Base-by-base conservation (phyloP, 2,329 filamentous ascomycete species). In the Lasiodiplodia theobromae region DNA sequence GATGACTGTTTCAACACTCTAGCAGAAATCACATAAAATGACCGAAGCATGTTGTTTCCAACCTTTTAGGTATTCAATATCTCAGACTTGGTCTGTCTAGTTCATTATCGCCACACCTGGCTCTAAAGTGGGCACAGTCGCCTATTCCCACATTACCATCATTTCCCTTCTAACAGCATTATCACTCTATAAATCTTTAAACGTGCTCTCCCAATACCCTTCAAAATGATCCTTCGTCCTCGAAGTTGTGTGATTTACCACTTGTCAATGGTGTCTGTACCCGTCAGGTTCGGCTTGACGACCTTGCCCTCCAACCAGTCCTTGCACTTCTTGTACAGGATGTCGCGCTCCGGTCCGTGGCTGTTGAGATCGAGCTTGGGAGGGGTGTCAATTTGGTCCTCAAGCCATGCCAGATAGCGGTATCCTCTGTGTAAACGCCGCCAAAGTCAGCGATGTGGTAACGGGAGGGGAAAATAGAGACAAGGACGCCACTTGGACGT, bases 251-350 rank as follows among this genome's bases (percentile, higher is more conserved):
- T n/a, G 21, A n/a, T 64, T 64, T 52, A 64, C 60, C 60, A 71
- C 12, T 28, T 63, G 8, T 69, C 53, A 52, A 69, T 69, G n/a
- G 63, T 68, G 25, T 71, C 70, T 2, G 66, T 40, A 3, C 68
- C 69, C 4, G 69, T 71, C 23, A 71, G 21, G 31, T 71, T 69
- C 6, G 69, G 69, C 34, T 66, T 68, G 47, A 70, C 70, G 2
- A 52, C 44, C 14, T 66, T 47, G 3, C 69, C 69, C 16, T 71
- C 70, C 21, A 71, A n/a, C 68, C 69, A 71, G 8, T 63, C 49
- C 66, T 71, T 71, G 23, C 68, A 68, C 44, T 66, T 71, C 31
- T 57, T 64, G 52, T 71, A 71, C 18, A 71, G 51, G 16, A 70
- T 57, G 21, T 71, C 69, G 4, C 60, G 49, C 66, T 71, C 70